phyloP scores from a whole-genome alignment of 176 grass and related monocot genomes.

The Aegilops longissima region DNA sequence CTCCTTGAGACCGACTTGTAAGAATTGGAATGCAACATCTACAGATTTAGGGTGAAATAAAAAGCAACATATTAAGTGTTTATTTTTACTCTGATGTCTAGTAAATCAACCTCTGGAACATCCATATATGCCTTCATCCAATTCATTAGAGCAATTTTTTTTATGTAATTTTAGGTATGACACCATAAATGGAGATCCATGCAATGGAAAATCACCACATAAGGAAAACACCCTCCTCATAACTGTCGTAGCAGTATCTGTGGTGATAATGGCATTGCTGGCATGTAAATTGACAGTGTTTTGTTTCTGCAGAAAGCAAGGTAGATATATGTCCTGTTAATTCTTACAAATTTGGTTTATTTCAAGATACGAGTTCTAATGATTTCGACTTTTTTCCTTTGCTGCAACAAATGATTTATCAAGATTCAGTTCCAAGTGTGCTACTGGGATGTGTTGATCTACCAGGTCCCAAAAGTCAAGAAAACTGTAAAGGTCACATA shows the following conservation, averaged over 20 bases:
- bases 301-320: slow-evolving; percentile 3
- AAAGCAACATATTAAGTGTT: not conserved
- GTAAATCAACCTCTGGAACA: not conserved
- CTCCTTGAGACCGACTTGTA: not conserved
- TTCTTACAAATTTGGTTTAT: not conserved
- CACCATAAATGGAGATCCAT: not conserved
- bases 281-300: not conserved
- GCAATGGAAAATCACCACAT: not conserved
- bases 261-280: not conserved
- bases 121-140: not conserved
- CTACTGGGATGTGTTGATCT: not conserved
- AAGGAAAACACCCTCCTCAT: not conserved
- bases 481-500: not conserved
- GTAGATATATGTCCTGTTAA: not conserved
- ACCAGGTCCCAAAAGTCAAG: too few species aligned
- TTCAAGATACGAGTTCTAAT: not conserved
- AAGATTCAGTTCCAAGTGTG: not conserved
- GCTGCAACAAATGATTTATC: not conserved
- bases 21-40: not conserved
- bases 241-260: not conserved
- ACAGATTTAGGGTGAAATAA: not conserved
- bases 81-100: not conserved
- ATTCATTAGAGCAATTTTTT: not conserved
- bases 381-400: not conserved
- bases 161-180: not conserved